phyloP scores from a whole-genome alignment of 129 eudicot genomes.

The Chrysanthemum makinoi region DNA sequence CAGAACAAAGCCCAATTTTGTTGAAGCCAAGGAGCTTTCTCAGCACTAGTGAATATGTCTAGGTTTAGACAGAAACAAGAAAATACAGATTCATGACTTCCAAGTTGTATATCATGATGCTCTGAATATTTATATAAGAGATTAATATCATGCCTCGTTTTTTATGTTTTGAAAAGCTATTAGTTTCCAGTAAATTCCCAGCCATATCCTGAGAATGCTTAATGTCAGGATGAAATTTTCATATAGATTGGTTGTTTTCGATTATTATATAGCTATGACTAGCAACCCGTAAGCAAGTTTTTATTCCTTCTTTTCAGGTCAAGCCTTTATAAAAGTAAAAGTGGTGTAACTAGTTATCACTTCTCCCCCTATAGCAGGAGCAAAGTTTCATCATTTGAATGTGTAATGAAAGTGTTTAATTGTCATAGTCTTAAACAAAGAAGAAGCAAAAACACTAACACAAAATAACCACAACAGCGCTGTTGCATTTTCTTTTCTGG shows the following conservation, averaged over 20 bases:
- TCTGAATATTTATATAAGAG: background rate
- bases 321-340: background rate
- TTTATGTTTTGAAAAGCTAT: background rate
- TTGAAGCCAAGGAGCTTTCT: slow-evolving; percentile 16
- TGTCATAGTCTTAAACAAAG: no score
- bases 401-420: no score
- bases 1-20: slow-evolving; percentile 37
- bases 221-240: no score
- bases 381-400: no score
- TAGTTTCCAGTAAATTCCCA: background rate
- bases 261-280: no score
- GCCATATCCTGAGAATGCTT: no score
- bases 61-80: background rate
- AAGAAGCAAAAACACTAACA: no score
- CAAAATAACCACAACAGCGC: no score
- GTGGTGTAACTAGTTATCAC: background rate
- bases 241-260: no score
- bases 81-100: slow-evolving; percentile 7
- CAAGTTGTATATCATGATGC: slow-evolving; percentile 1
- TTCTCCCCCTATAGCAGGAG: background rate
- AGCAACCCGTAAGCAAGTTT: background rate
- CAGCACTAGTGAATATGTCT: slow-evolving; percentile 8
- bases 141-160: background rate
- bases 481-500: no score
- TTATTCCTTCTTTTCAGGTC: background rate